A percentile compares a stretch with the other conserved stretches of the same genome.
Conservation (phyloP, 116 monocot species). For the Posidonia oceanica region DNA sequence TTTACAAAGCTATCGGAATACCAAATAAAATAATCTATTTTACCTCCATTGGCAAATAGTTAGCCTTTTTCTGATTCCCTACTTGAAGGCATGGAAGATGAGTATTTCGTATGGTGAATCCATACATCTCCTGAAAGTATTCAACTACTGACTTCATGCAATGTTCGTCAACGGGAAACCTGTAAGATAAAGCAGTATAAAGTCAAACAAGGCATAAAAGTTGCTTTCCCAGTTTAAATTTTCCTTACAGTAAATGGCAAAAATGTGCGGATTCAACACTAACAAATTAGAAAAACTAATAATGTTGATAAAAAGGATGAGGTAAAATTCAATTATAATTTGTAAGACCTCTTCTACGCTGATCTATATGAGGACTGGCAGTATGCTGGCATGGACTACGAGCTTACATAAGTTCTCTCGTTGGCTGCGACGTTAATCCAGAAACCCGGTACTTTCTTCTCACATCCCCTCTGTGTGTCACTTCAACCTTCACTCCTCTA, state of each 20-base stretch:
- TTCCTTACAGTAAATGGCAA: background rate
- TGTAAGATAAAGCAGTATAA: conserved; percentile 6
- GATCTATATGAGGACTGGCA: background rate
- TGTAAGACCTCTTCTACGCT: background rate
- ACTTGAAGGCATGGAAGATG: conserved; percentile 53
- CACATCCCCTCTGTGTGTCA: conserved; percentile 34
- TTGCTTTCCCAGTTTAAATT: background rate
- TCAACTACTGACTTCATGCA: conserved; percentile 45
- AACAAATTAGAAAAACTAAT: background rate
- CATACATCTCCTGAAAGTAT: conserved; percentile 44
- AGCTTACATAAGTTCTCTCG: conserved; percentile 44
- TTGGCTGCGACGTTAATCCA: conserved; percentile 36
- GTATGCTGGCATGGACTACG: background rate
- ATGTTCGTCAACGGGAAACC: conserved; percentile 42
- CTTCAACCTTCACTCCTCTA: conserved; percentile 54
- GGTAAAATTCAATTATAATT: too few relatives aligned
- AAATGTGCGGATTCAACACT: background rate
- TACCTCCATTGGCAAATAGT: conserved; percentile 54
- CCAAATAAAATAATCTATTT: background rate
- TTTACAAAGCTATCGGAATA: background rate
- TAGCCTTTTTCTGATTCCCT: conserved; percentile 44
- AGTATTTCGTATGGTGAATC: conserved; percentile 29
- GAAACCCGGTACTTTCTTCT: conserved; percentile 37
- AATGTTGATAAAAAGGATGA: background rate
- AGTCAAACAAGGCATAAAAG: background rate